Conservation (phyloP, 495 filamentous ascomycete species). For the Aspergillus biplanus region DNA sequence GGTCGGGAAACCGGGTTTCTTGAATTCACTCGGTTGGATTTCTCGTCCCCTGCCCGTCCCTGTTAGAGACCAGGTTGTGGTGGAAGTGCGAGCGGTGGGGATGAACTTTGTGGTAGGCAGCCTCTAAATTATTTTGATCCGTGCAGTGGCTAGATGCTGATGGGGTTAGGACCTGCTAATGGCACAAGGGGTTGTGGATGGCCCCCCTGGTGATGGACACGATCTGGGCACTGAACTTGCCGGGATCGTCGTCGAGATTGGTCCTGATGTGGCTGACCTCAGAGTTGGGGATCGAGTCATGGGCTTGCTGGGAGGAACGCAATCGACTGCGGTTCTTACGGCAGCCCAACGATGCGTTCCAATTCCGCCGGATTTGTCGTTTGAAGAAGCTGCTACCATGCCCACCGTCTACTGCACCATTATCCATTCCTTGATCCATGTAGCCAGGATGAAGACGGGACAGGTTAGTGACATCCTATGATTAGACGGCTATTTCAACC, state of each 20-base stretch:
- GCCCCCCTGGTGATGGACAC: neutral
- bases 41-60: neutral
- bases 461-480: conserved; percentile 14
- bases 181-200: neutral
- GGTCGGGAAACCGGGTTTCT: neutral
- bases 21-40: neutral
- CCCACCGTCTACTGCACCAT: neutral
- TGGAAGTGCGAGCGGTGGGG: conserved; percentile 3
- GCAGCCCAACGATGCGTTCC: neutral
- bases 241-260: neutral
- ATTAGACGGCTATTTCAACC: neutral
- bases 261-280: conserved; percentile 1
- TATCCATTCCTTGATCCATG: neutral
- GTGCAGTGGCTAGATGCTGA: too few species aligned
- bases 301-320: neutral
- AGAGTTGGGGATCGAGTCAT: conserved; percentile 6
- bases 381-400: conserved; percentile 7
- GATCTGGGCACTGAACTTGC: conserved; percentile 4
- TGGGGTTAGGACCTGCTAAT: conserved; percentile 11
- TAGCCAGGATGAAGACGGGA: neutral
- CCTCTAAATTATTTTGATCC: too few species aligned
- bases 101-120: conserved; percentile 10
- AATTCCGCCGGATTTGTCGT: neutral
- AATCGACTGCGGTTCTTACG: neutral
- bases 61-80: conserved; percentile 1